Evolutionary conservation across 2,329 filamentous ascomycete genomes (phyloP).

Genomic region (Sphaerulina populicola): DNA sequence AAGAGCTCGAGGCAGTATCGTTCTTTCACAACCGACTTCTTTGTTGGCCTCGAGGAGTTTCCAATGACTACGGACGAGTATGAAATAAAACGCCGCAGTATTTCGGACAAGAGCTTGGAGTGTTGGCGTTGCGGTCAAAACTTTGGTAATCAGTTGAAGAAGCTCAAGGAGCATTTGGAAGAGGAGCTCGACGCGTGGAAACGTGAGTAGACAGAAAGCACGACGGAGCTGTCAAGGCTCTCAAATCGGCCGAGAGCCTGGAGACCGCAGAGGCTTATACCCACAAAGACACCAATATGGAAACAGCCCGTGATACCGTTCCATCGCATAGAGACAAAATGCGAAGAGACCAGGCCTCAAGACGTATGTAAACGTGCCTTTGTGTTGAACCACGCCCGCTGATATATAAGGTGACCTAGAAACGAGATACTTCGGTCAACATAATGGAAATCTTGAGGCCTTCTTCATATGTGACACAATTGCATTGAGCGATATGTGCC

Average conservation of each 20-base stretch:
- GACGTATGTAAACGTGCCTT: neutral
- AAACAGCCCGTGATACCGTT: neutral
- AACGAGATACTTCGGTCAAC: neutral
- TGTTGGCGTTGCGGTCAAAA: slow-evolving; percentile 78
- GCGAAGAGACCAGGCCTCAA: neutral
- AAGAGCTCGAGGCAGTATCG: slow-evolving; percentile 86
- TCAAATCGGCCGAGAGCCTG: neutral
- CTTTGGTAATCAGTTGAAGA: slow-evolving; percentile 66
- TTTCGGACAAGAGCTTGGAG: slow-evolving; percentile 52
- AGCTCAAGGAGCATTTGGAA: slow-evolving; percentile 66
- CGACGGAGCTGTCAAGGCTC: neutral
- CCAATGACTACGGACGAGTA: slow-evolving; percentile 61
- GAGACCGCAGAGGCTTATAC: neutral
- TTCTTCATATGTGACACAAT: neutral
- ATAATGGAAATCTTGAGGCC: neutral
- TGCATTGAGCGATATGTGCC: neutral
- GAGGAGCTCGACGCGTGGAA: slow-evolving; percentile 71
- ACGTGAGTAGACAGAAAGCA: slow-evolving; percentile 41
- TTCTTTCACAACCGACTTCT: slow-evolving; percentile 78
- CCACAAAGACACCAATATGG: neutral
- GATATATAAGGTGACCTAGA: neutral
- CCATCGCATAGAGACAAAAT: neutral
- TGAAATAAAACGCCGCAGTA: slow-evolving; percentile 51
- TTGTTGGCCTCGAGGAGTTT: slow-evolving; percentile 70
- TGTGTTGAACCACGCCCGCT: neutral